Percentiles rank a stretch among this genome's conserved stretches.
phyloP scores from a whole-genome alignment of 2,329 filamentous ascomycete species.

The Aspergillus felis region DNA sequence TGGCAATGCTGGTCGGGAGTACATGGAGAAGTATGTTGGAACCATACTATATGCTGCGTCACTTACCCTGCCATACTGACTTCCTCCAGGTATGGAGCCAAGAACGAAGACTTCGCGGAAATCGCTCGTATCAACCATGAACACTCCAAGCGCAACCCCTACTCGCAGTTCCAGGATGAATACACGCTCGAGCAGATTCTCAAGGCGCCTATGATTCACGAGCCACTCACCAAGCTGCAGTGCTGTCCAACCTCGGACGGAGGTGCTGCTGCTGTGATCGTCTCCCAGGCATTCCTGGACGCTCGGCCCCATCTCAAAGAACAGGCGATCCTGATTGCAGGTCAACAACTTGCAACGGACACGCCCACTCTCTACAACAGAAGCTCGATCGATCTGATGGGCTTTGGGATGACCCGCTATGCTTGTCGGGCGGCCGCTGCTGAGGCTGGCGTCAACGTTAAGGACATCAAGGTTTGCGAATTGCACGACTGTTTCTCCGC shows the following conservation, averaged over 20 bases:
- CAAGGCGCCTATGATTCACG: slow-evolving; percentile 71
- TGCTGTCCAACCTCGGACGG: slow-evolving; percentile 97
- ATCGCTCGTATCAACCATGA: slow-evolving; percentile 90
- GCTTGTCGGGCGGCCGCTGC: slow-evolving; percentile 67
- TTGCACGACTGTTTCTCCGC: slow-evolving; percentile 96
- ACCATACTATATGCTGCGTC: not conserved
- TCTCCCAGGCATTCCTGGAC: slow-evolving; percentile 84
- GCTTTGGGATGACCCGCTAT: slow-evolving; percentile 74
- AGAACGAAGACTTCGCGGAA: slow-evolving; percentile 82
- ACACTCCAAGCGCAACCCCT: slow-evolving; percentile 88
- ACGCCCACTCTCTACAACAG: slow-evolving; percentile 71
- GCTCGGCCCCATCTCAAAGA: slow-evolving; percentile 74
- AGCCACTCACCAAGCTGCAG: slow-evolving; percentile 93
- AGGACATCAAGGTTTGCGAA: slow-evolving; percentile 79
- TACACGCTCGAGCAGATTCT: slow-evolving; percentile 83
- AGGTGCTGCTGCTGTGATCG: slow-evolving; percentile 80
- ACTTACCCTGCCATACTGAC: not conserved
- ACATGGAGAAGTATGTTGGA: slow-evolving; percentile 75
- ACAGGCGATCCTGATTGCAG: slow-evolving; percentile 84
- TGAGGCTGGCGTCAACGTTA: slow-evolving; percentile 62
- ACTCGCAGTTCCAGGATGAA: slow-evolving; percentile 94
- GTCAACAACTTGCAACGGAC: slow-evolving; percentile 84
- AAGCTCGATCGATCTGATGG: slow-evolving; percentile 82
- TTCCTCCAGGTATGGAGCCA: slow-evolving; percentile 68
- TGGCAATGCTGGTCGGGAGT: slow-evolving; percentile 88